Evolutionary conservation across 2,329 filamentous ascomycete genomes (phyloP).

Genomic region (Fusarium cicatricum): DNA sequence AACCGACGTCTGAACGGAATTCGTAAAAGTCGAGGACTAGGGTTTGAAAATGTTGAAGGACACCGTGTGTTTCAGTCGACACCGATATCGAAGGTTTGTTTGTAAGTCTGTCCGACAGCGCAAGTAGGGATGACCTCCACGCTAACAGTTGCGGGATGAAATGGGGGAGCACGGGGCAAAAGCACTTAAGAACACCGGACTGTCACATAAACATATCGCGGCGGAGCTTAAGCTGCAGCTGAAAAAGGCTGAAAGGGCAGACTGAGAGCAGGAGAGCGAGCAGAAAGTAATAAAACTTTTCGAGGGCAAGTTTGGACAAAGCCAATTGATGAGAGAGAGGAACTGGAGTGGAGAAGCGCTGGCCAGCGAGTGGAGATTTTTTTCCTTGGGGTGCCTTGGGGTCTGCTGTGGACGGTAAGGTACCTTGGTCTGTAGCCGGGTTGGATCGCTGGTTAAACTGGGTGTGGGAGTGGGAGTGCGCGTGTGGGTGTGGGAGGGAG

Average conservation of each 20-base stretch:
- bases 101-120: conserved; percentile 31
- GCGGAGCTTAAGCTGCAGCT: conserved; percentile 37
- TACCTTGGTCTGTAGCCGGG: conserved; percentile 32
- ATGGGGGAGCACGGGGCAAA: conserved; percentile 33
- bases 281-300: conserved; percentile 44
- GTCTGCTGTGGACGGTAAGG: conserved; percentile 30
- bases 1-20: conserved; percentile 1
- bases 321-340: conserved; percentile 43
- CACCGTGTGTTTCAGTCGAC: conserved; percentile 24
- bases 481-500: conserved; percentile 28
- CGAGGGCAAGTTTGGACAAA: conserved; percentile 42
- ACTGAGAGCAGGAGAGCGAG: conserved; percentile 22
- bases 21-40: conserved; percentile 20
- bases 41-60: conserved; percentile 17
- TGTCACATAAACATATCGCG: conserved; percentile 41
- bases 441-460: conserved; percentile 36
- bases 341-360: conserved; percentile 42
- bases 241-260: conserved; percentile 38
- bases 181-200: conserved; percentile 36
- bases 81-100: conserved; percentile 29
- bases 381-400: conserved; percentile 41
- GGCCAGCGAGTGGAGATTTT: conserved; percentile 41
- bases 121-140: conserved; percentile 23
- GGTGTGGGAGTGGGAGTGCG: conserved; percentile 16
- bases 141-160: conserved; percentile 36